A percentile compares a stretch with the other conserved stretches of the same genome.
Evolutionary conservation across 2,329 filamentous ascomycete species (phyloP).

Genomic region (Escovopsis sp.): DNA sequence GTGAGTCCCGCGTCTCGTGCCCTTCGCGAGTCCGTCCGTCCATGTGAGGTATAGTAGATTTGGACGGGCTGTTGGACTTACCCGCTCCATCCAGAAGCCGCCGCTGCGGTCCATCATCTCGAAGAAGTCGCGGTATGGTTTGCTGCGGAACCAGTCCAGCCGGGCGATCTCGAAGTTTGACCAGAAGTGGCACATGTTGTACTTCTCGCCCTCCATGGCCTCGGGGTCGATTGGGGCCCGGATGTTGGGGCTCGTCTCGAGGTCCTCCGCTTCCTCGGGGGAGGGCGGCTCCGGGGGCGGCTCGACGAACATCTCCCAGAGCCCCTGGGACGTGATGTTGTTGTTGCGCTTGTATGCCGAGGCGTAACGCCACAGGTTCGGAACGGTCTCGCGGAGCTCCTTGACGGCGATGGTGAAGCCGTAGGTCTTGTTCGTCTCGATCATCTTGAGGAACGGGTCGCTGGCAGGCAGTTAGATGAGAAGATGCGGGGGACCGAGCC

Average conservation of each 20-base stretch:
- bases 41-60: background rate
- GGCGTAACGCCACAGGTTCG: slow-evolving; percentile 98
- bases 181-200: slow-evolving; percentile 99
- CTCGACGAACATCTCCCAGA: slow-evolving; percentile 99
- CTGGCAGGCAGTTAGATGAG: slow-evolving; percentile 27
- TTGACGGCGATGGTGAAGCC: slow-evolving; percentile 98
- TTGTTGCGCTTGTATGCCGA: slow-evolving; percentile 91
- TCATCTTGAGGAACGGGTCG: slow-evolving; percentile 94
- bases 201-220: slow-evolving; percentile 91
- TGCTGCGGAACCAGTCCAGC: slow-evolving; percentile 90
- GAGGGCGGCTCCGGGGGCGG: slow-evolving; percentile 52
- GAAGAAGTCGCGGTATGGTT: slow-evolving; percentile 96
- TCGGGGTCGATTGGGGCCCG: slow-evolving; percentile 78
- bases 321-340: slow-evolving; percentile 75
- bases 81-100: slow-evolving; percentile 97
- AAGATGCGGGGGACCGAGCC: too few relatives aligned
- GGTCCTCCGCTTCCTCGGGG: slow-evolving; percentile 64
- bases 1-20: background rate
- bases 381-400: slow-evolving; percentile 91
- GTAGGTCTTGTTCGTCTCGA: slow-evolving; percentile 88
- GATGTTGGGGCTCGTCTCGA: slow-evolving; percentile 54
- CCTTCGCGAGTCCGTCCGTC: background rate
- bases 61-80: slow-evolving; percentile 27
- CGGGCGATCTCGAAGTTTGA: slow-evolving; percentile 97
- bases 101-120: slow-evolving; percentile 97